A percentile compares a stretch with the other conserved stretches of the same genome.
Evolutionary conservation across 2,329 filamentous ascomycete genomes (phyloP).

Genomic region (Beauveria caledonica): DNA sequence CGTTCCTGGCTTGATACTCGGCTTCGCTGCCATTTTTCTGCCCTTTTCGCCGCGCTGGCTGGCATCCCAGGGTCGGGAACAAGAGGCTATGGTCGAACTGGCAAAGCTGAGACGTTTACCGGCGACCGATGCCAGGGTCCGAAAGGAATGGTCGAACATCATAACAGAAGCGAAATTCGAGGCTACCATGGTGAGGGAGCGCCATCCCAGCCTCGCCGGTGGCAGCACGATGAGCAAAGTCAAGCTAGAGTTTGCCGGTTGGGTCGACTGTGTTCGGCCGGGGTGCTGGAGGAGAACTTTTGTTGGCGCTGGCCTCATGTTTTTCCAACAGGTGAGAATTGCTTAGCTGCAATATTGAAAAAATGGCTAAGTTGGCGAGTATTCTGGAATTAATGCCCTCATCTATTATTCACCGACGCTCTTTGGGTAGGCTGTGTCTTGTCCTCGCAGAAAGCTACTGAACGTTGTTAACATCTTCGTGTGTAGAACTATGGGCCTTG

Average conservation of each 20-base stretch:
- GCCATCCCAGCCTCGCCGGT: constrained; percentile 28
- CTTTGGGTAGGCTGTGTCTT: constrained; percentile 29
- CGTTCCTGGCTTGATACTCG: constrained; percentile 19
- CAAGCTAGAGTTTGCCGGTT: constrained; percentile 39
- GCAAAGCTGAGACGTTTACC: constrained; percentile 19
- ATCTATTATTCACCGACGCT: constrained; percentile 53
- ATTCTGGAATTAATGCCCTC: constrained; percentile 30
- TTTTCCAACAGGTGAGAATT: constrained; percentile 46
- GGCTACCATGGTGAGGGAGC: constrained; percentile 21
- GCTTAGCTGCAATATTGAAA: background rate
- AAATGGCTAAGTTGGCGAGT: background rate
- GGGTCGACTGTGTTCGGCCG: constrained; percentile 40
- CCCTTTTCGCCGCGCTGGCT: constrained; percentile 23
- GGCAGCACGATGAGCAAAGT: constrained; percentile 26
- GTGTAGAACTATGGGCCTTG: constrained; percentile 37
- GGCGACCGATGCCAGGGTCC: constrained; percentile 16
- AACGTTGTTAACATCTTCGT: background rate
- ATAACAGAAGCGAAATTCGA: constrained; percentile 20
- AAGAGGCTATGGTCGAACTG: constrained; percentile 18
- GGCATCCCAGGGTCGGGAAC: constrained; percentile 18
- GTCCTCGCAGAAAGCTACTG: background rate
- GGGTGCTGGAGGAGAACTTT: constrained; percentile 37
- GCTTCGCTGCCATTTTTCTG: constrained; percentile 18
- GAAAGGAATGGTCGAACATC: constrained; percentile 20
- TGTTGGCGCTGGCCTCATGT: constrained; percentile 44